These are phyloP conservation scores for Diaporthe caulivora DNA, from an alignment of 2,329 filamentous ascomycete species.

Conservation along the genomic window DNA sequence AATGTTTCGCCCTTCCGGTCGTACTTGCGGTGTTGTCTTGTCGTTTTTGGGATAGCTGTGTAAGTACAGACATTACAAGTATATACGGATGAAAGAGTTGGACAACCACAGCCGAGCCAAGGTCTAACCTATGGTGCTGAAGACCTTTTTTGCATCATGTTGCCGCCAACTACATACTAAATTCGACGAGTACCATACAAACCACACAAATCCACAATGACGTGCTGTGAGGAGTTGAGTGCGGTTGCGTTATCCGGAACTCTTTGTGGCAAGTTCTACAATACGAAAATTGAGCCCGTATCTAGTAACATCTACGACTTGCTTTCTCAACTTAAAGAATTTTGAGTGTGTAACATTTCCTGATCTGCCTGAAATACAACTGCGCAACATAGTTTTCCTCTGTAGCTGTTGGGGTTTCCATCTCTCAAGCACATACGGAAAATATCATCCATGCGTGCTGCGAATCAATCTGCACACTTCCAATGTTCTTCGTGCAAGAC, in stretches of 20 bases:
- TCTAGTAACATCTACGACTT: too few relatives aligned
- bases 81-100: not conserved
- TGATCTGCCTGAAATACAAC: not conserved
- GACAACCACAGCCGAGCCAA: not conserved
- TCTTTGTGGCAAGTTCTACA: not conserved
- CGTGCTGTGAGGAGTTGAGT: slow-evolving; percentile 16
- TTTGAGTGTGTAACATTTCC: not conserved
- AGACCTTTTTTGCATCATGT: not conserved
- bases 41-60: not conserved
- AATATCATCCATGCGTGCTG: not conserved
- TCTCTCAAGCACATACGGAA: not conserved
- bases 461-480: not conserved
- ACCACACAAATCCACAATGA: slow-evolving; percentile 24
- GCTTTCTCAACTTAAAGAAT: too few relatives aligned
- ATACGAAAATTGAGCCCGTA: not conserved
- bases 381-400: not conserved
- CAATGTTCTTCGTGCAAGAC: not conserved
- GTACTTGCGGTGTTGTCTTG: not conserved
- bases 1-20: too few relatives aligned
- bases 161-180: not conserved
- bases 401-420: not conserved
- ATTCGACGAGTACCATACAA: not conserved
- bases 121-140: not conserved
- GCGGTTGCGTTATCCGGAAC: slow-evolving; percentile 1
- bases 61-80: not conserved